Evolutionary conservation across 1,139 yeast species (phyloP), one percentile per base, ranked within the genome.

Genomic region (Yamadazyma diospyri): DNA sequence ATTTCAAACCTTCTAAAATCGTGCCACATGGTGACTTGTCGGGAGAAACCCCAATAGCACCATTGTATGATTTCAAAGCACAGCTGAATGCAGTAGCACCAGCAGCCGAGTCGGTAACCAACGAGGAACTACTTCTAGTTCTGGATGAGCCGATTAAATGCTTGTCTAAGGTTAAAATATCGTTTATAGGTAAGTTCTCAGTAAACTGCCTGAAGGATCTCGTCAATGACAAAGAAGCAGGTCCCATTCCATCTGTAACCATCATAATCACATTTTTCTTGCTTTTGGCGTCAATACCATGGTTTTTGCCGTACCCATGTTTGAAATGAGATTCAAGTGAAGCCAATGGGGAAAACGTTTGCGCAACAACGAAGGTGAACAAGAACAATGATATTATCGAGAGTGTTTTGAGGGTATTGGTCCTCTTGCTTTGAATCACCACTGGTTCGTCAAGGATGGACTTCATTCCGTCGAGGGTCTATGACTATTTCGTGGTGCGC

Each of bases 241-340:
- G 94, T 0, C 95, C 95, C 83, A 86, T 85, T 13, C 95, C 95
- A 53, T 86, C 95, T 3, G 94, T 80, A 12, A 86, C 94, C 74
- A 86, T 78, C 62, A 86, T 82, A 27, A 86, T 81, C 35, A 86
- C 71, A 48, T 86, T 85, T 43, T 59, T 60, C 36, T 45, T 44
- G 4, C 33, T 27, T 3, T 30, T 21, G 13, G 35, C 8, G 17
- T 26, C 14, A 15, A 31, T n/a, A 15, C 24, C 16, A 24, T 19
- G 22, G n/a, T n/a, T n/a, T n/a, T n/a, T n/a, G n/a, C n/a, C n/a
- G n/a, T n/a, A n/a, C n/a, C n/a, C n/a, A n/a, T n/a, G n/a, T n/a
- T n/a, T n/a, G n/a, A n/a, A n/a, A n/a, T n/a, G n/a, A n/a, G n/a
- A n/a, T n/a, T n/a, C n/a, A n/a, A n/a, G n/a, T n/a, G n/a, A n/a